A percentile compares a stretch with the other conserved stretches of the same genome.
phyloP scores from a whole-genome alignment of 2,329 filamentous ascomycete species.

The Davidsoniella eucalypti region DNA sequence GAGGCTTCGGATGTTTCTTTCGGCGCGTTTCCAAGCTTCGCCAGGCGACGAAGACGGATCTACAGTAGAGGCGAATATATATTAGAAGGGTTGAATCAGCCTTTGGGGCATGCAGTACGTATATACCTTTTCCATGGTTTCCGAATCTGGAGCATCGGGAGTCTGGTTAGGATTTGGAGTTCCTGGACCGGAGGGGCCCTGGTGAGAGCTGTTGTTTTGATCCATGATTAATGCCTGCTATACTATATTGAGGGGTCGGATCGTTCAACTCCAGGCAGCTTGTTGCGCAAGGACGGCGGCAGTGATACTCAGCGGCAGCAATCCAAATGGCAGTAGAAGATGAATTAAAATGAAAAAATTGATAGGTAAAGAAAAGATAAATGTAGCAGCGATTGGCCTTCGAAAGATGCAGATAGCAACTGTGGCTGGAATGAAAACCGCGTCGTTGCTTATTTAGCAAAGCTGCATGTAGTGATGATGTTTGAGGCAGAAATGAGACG shows the following conservation, averaged over 20 bases:
- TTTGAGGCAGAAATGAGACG: neutral
- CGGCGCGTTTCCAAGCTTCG: constrained; percentile 27
- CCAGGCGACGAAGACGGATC: constrained; percentile 34
- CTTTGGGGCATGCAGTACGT: constrained; percentile 10
- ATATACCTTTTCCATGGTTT: constrained; percentile 40
- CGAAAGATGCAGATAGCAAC: neutral
- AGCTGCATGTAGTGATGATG: neutral
- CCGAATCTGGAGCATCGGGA: constrained; percentile 38
- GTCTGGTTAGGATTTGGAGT: neutral
- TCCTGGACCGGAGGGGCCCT: constrained; percentile 1
- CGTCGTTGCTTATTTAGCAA: neutral
- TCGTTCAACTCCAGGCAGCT: no score
- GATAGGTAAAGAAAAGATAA: neutral
- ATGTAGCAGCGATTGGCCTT: neutral
- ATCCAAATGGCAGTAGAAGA: neutral
- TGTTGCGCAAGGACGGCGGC: no score
- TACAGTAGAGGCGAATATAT: constrained; percentile 14
- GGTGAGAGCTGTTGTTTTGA: neutral
- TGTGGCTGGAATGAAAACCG: neutral
- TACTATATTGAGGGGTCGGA: no score
- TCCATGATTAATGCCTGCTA: neutral
- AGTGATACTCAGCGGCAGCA: neutral
- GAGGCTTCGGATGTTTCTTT: constrained; percentile 18
- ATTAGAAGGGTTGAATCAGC: constrained; percentile 10
- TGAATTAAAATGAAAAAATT: neutral